Conservation (phyloP, 2,329 filamentous ascomycete species). For the Onygena corvina region DNA sequence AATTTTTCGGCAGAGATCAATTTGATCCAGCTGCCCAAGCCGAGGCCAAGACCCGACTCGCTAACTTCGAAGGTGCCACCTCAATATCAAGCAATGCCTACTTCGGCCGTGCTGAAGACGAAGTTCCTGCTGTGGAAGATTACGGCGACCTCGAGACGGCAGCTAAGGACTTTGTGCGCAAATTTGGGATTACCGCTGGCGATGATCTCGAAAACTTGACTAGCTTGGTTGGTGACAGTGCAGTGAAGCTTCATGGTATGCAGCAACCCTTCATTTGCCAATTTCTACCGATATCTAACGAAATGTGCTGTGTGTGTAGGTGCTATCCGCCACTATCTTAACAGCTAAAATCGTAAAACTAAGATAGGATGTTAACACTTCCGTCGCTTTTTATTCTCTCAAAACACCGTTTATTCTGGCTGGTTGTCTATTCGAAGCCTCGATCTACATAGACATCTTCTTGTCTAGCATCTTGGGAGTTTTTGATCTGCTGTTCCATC, state of each 20-base stretch:
- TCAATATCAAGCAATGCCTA: slow-evolving; percentile 94
- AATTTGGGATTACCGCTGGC: slow-evolving; percentile 87
- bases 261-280: not conserved
- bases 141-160: slow-evolving; percentile 88
- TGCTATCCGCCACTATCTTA: slow-evolving; percentile 40
- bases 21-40: slow-evolving; percentile 70
- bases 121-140: slow-evolving; percentile 53
- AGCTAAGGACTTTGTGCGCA: slow-evolving; percentile 89
- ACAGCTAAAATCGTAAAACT: slow-evolving; percentile 26
- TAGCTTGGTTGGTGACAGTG: slow-evolving; percentile 72
- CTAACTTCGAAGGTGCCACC: slow-evolving; percentile 84
- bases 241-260: slow-evolving; percentile 63
- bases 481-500: not conserved
- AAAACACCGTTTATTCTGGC: not conserved
- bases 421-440: not conserved
- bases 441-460: not conserved
- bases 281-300: slow-evolving; percentile 13
- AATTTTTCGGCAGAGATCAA: slow-evolving; percentile 87
- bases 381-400: not conserved
- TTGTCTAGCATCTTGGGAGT: not conserved
- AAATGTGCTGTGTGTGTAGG: slow-evolving; percentile 20
- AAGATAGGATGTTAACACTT: not conserved
- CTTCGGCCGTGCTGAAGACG: slow-evolving; percentile 85
- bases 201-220: slow-evolving; percentile 90
- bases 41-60: slow-evolving; percentile 76